Percentiles rank a stretch among this genome's conserved stretches.
phyloP scores from a whole-genome alignment of 2,329 filamentous ascomycete genomes.

The Monosporascus sp. region DNA sequence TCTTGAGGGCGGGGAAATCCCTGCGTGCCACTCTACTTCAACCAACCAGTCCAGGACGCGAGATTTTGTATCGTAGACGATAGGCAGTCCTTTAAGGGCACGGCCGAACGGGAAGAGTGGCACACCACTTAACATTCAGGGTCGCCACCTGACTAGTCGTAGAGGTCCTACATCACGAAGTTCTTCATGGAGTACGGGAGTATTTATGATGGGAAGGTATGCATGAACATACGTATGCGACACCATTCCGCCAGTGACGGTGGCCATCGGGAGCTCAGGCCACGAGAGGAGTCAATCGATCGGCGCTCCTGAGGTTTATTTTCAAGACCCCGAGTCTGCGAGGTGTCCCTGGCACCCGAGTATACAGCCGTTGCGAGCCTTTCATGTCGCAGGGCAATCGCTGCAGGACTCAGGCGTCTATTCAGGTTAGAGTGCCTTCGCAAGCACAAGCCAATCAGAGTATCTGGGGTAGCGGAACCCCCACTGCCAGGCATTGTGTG shows the following conservation, averaged over 20 bases:
- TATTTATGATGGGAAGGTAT: background rate
- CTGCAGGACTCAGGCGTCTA: background rate
- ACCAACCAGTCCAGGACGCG: constrained; percentile 13
- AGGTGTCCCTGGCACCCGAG: background rate
- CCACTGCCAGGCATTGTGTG: constrained; percentile 2
- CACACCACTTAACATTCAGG: constrained; percentile 11
- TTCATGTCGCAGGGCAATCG: too few species aligned
- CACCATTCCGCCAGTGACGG: background rate
- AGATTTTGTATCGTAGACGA: constrained; percentile 10
- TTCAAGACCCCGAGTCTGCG: background rate
- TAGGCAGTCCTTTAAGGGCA: background rate
- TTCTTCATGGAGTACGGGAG: constrained; percentile 6
- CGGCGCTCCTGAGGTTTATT: background rate
- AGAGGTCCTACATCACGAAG: constrained; percentile 9
- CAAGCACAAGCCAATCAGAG: constrained; percentile 2
- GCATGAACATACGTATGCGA: background rate
- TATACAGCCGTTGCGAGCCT: background rate
- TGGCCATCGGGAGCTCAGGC: background rate
- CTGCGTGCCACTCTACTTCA: constrained; percentile 16
- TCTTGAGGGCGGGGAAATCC: constrained; percentile 22
- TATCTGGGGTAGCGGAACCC: constrained; percentile 7
- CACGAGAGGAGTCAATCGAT: background rate
- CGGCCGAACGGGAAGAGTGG: constrained; percentile 3
- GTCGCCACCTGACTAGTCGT: constrained; percentile 16
- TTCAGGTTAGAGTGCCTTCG: background rate